Percentiles rank a stretch among this genome's conserved stretches.
These are phyloP conservation scores for Periglandula ipomoeae DNA, from an alignment of 2,329 filamentous ascomycete genomes.

Conservation along the genomic window DNA sequence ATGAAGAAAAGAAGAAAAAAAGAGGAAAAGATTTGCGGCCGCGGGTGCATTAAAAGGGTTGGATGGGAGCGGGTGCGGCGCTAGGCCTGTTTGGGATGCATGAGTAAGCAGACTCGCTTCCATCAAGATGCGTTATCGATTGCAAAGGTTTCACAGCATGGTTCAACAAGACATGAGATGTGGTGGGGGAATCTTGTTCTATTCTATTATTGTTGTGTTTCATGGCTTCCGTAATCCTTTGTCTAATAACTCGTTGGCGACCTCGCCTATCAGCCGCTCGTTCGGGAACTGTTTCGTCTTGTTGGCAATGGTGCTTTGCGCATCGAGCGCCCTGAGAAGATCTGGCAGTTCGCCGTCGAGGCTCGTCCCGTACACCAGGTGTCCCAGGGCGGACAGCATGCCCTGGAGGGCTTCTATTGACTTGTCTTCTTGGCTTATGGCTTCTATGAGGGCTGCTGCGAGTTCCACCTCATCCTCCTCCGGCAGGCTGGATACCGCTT, in stretches of 20 bases:
- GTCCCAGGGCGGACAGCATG: slow-evolving; percentile 65
- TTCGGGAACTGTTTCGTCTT: slow-evolving; percentile 50
- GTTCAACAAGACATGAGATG: background rate
- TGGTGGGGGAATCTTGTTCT: background rate
- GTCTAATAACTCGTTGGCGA: slow-evolving; percentile 42
- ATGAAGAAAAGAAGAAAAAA: slow-evolving; percentile 39
- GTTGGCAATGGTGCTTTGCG: slow-evolving; percentile 49
- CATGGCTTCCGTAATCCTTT: slow-evolving; percentile 35
- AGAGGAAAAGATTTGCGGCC: slow-evolving; percentile 21
- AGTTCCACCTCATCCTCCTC: slow-evolving; percentile 73
- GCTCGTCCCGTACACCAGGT: slow-evolving; percentile 62
- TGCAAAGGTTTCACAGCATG: background rate
- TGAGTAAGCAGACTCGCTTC: slow-evolving; percentile 2
- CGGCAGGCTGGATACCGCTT: slow-evolving; percentile 47
- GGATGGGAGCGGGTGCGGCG: slow-evolving; percentile 6
- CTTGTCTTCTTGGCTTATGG: slow-evolving; percentile 47
- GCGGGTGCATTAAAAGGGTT: slow-evolving; percentile 15
- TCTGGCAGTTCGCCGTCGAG: slow-evolving; percentile 69
- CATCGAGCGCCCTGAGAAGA: slow-evolving; percentile 69
- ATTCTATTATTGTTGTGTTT: background rate
- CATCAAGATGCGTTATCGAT: background rate
- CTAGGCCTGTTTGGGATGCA: slow-evolving; percentile 13
- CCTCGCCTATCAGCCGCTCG: slow-evolving; percentile 47
- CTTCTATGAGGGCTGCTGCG: slow-evolving; percentile 71
- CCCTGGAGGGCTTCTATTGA: slow-evolving; percentile 69